These are phyloP conservation scores for Kingdonia uniflora DNA, from an alignment of 164 flowering plant genomes.

Conservation along the genomic window DNA sequence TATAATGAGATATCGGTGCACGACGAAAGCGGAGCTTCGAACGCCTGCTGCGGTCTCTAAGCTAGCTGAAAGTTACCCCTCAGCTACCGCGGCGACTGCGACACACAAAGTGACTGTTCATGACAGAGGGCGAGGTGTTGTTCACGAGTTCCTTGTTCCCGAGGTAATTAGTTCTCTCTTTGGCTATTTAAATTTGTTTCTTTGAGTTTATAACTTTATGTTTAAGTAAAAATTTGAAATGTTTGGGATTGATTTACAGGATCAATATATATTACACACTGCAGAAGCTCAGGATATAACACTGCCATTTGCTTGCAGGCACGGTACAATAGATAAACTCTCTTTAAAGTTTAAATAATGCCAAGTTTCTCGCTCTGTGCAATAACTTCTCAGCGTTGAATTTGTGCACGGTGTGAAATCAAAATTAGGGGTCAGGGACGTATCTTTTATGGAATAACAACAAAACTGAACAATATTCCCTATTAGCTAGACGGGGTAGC, in stretches of 20 bases:
- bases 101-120: slow-evolving; percentile 78
- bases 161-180: slow-evolving; percentile 73
- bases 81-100: slow-evolving; percentile 23
- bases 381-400: no score
- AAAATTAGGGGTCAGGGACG: no score
- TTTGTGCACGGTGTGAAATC: no score
- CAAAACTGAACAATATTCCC: no score
- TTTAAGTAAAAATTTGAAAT: background rate
- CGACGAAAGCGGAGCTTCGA: slow-evolving; percentile 31
- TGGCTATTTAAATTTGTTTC: background rate
- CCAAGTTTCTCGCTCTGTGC: no score
- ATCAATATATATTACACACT: slow-evolving; percentile 85
- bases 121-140: slow-evolving; percentile 67
- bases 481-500: no score
- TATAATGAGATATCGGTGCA: no score
- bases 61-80: slow-evolving; percentile 9
- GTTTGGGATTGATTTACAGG: slow-evolving; percentile 39
- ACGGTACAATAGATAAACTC: slow-evolving; percentile 40
- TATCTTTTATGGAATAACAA: no score
- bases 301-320: slow-evolving; percentile 98
- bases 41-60: slow-evolving; percentile 15
- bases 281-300: slow-evolving; percentile 79
- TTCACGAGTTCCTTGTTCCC: slow-evolving; percentile 77
- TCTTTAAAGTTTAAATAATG: no score
- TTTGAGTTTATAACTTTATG: background rate